Base-by-base conservation (phyloP, 2,329 filamentous ascomycete genomes). In the Nakataea oryzae region DNA sequence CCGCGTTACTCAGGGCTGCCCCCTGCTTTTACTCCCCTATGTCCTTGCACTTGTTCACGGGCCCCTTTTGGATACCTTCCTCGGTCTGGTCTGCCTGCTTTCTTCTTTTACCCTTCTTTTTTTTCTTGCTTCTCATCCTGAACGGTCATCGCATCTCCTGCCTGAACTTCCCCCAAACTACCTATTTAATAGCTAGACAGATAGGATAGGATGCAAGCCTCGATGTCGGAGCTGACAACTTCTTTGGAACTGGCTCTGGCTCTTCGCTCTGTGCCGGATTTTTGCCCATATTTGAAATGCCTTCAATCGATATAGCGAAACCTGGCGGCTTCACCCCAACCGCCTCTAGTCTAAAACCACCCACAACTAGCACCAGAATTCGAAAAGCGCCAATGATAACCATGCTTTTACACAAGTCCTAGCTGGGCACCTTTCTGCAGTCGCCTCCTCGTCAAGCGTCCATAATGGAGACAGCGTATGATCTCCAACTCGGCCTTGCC, bases 21-120 rank as follows among this genome's bases (percentile, higher is more conserved):
- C 24, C n/a, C 54, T 27, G 34, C 59, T 26, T n/a, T 55, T 55
- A 32, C 14, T 57, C 26, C 54, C 41, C 50, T 60, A 11, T 34
- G 54, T 14, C 4, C 14, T 7, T 28, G 14, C 24, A n/a, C 21
- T n/a, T 50, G 41, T 24, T 50, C 41, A n/a, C 3, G 21, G 41
- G 41, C 24, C 8, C 41, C 21, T 17, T 9, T n/a, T 50, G 21
- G 41, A 50, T 24, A n/a, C 21, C 41, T 50, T 50, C 41, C 41
- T n/a, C 21, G 41, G 41, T n/a, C 41, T 50, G 21, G 8, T n/a
- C 28, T 58, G 56, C 30, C 28, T 28, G 28, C 29, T 56, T 58
- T 41, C 47, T 59, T 58, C 14, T 54, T n/a, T 50, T 24, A 50
- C 41, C 60, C 62, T 47, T 59, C 55, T n/a, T 54, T n/a, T 50